These are phyloP conservation scores for Penicillium chermesinum DNA, from an alignment of 495 filamentous ascomycete species.

Conservation along the genomic window DNA sequence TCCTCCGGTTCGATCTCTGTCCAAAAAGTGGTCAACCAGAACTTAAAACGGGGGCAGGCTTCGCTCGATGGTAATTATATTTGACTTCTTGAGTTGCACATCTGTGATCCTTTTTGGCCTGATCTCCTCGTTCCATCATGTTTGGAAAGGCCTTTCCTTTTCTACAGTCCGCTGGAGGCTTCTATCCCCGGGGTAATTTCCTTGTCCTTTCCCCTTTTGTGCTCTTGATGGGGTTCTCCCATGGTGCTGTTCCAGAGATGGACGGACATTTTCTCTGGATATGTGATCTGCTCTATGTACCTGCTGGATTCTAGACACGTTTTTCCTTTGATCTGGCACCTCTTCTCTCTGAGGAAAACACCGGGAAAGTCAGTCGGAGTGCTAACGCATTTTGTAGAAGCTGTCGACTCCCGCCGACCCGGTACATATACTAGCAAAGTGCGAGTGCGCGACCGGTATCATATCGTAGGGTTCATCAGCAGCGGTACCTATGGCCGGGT, in stretches of 20 bases:
- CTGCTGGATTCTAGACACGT: slow-evolving; percentile 13
- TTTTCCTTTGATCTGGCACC: slow-evolving; percentile 16
- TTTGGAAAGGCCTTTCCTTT: slow-evolving; percentile 42
- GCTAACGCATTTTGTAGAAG: slow-evolving; percentile 24
- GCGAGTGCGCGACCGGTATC: slow-evolving; percentile 83
- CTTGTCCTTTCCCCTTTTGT: slow-evolving; percentile 20
- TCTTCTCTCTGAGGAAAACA: slow-evolving; percentile 9
- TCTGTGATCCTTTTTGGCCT: slow-evolving; percentile 8
- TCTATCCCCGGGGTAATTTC: slow-evolving; percentile 48
- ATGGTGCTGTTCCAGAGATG: background rate
- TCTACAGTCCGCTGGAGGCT: slow-evolving; percentile 38
- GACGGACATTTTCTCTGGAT: slow-evolving; percentile 1
- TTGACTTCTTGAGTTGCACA: slow-evolving; percentile 16
- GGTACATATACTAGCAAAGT: slow-evolving; percentile 77
- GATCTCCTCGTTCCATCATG: slow-evolving; percentile 28
- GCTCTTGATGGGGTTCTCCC: background rate
- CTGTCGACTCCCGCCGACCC: slow-evolving; percentile 38
- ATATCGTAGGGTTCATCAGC: slow-evolving; percentile 95
- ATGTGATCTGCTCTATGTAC: slow-evolving; percentile 11
- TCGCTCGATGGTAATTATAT: slow-evolving; percentile 69
- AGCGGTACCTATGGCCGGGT: slow-evolving; percentile 98
- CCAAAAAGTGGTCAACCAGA: slow-evolving; percentile 43
- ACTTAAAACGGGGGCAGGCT: slow-evolving; percentile 66
- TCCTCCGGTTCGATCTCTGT: slow-evolving; percentile 50
- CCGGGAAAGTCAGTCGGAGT: slow-evolving; percentile 6